Evolutionary conservation across 306 rosid species (phyloP).

Genomic region (Lablab purpureus): DNA sequence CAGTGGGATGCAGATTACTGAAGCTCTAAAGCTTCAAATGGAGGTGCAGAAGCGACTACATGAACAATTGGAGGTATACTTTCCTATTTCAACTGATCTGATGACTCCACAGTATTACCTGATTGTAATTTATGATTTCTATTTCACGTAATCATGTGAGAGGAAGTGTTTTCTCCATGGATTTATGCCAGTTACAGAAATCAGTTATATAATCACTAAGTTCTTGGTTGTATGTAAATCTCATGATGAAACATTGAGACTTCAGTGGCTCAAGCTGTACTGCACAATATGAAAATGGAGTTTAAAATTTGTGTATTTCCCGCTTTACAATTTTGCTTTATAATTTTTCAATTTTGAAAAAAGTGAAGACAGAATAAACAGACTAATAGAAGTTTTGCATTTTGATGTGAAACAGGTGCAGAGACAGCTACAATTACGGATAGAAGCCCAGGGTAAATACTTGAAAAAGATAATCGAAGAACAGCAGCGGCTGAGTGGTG

Average conservation of each 20-base stretch:
- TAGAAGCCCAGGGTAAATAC: slow-evolving; percentile 98
- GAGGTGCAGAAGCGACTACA: slow-evolving; percentile 98
- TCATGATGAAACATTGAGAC: slow-evolving; percentile 4
- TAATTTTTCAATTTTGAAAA: slow-evolving; percentile 9
- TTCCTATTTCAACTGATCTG: slow-evolving; percentile 29
- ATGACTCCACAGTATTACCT: slow-evolving; percentile 27
- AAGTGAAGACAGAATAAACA: slow-evolving; percentile 8
- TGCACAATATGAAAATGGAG: neutral
- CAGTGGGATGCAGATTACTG: slow-evolving; percentile 98
- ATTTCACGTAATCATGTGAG: slow-evolving; percentile 28
- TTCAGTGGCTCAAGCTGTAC: neutral
- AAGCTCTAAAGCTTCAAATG: slow-evolving; percentile 98
- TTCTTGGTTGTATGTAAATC: slow-evolving; percentile 27
- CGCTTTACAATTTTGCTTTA: neutral
- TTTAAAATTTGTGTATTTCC: neutral
- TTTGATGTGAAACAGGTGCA: slow-evolving; percentile 75
- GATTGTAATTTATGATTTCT: slow-evolving; percentile 24
- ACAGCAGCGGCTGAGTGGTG: slow-evolving; percentile 90
- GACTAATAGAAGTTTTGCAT: slow-evolving; percentile 16
- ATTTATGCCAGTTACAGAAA: slow-evolving; percentile 12
- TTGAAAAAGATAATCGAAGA: slow-evolving; percentile 98
- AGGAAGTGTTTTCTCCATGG: slow-evolving; percentile 14
- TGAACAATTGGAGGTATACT: slow-evolving; percentile 94
- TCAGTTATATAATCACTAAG: neutral
- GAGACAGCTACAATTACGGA: slow-evolving; percentile 92